These are phyloP conservation scores for Ogataea trehaloabstinens DNA, from an alignment of 805 yeast species.

Conservation along the genomic window DNA sequence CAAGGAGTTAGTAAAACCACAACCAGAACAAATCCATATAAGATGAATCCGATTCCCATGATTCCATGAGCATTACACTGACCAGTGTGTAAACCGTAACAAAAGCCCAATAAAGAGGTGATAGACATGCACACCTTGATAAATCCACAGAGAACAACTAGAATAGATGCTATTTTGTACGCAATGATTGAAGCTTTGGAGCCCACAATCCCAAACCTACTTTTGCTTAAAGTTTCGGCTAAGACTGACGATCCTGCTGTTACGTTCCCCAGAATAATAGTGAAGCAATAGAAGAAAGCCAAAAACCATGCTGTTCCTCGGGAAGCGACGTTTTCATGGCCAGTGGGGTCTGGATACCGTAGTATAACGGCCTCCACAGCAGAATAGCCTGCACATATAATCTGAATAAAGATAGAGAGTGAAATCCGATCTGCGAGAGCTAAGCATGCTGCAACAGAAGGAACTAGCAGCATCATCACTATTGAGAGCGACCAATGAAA, in stretches of 20 bases:
- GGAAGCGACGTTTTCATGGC: conserved; percentile 66
- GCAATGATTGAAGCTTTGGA: conserved; percentile 31
- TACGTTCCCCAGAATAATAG: conserved; percentile 54
- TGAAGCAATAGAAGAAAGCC: conserved; percentile 41
- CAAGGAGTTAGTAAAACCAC: conserved; percentile 72
- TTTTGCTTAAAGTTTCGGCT: conserved; percentile 31
- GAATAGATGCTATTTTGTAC: conserved; percentile 47
- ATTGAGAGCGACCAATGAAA: conserved; percentile 65
- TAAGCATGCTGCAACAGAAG: conserved; percentile 54
- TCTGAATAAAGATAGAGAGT: conserved; percentile 45
- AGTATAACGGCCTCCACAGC: conserved; percentile 55
- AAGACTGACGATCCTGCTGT: conserved; percentile 48
- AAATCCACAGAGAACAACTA: conserved; percentile 63
- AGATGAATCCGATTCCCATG: conserved; percentile 87
- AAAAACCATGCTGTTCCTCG: conserved; percentile 69
- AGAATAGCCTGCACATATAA: conserved; percentile 47
- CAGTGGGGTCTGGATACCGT: conserved; percentile 61
- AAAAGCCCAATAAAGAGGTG: conserved; percentile 81
- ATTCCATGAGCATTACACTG: conserved; percentile 97
- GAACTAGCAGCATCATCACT: conserved; percentile 45
- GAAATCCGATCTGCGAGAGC: conserved; percentile 53
- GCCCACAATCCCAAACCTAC: conserved; percentile 38
- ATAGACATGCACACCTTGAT: conserved; percentile 79
- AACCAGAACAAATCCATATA: conserved; percentile 71
- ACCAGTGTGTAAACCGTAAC: conserved; percentile 80